Evolutionary conservation across 805 yeast species (phyloP), one percentile per base, ranked within the genome.

Genomic region (Barnettozyma vustinii): DNA sequence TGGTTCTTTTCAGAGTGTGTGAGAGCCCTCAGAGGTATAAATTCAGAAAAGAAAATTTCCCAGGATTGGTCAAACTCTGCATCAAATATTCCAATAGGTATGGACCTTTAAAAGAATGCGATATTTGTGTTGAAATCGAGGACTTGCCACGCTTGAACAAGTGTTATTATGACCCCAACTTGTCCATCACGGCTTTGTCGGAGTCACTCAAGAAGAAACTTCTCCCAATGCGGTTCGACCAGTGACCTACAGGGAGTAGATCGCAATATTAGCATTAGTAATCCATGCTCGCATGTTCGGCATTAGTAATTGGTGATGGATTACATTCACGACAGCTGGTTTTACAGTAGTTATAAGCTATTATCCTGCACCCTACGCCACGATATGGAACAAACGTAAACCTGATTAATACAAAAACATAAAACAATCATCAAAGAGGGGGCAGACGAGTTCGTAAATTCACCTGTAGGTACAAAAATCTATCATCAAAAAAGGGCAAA

Each of bases 21-120:
- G 45, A 52, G 10, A 7, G 25, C 5, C 39, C 44, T 13, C 61
- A 58, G 25, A 4, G 25, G 3, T 57, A 40, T 25, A 21, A 16
- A 1, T 44, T 58, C 20, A 44, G 33, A 21, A 6, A 20, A 1
- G 42, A 35, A 12, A 47, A 47, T 4, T 59, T 50, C 26, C 63
- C 63, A 6, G 23, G 18, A 1, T 21, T 59, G 15, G 21, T 40
- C 2, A 30, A 44, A 9, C 16, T 59, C 5, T 37, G 33, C 5
- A 37, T 58, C 9, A 52, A 49, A 15, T 58, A 53, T 25, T 27
- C 44, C 19, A 59, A 59, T 43, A 40, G 50, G 32, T 58, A 52
- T 44, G 57, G 58, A 1, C 60, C 56, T 16, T 32, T 59, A 20
- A 52, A 53, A 30, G 48, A 55, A 21, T 52, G 57, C 21, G 52